Conservation (phyloP, 441 rosid genomes). For the Populus hybrid region DNA sequence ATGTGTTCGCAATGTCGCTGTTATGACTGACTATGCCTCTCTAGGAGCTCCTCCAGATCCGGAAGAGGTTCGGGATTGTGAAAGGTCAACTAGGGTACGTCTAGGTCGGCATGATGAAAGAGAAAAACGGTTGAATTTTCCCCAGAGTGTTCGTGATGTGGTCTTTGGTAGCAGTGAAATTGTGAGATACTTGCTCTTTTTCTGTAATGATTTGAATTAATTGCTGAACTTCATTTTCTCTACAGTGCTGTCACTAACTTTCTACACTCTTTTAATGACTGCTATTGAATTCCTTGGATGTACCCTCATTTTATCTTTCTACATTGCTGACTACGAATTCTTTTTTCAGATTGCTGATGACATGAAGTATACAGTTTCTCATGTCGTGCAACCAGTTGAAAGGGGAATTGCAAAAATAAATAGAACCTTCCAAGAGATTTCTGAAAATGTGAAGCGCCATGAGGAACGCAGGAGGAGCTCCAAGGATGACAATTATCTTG, state of each 20-base stretch:
- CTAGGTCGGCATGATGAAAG: constrained; percentile 59
- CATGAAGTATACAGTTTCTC: constrained; percentile 96
- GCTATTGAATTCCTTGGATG: background rate
- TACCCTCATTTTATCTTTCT: background rate
- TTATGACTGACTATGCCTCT: constrained; percentile 90
- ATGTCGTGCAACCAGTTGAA: constrained; percentile 94
- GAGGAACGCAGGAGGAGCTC: constrained; percentile 65
- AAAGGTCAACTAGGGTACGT: constrained; percentile 56
- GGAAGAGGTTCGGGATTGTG: constrained; percentile 86
- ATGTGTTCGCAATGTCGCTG: constrained; percentile 93
- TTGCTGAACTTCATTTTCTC: background rate
- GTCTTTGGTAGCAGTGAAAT: constrained; percentile 94
- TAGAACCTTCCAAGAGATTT: constrained; percentile 73
- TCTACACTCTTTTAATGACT: background rate
- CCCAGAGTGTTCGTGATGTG: constrained; percentile 96
- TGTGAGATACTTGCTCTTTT: constrained; percentile 41
- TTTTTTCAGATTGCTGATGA: constrained; percentile 79
- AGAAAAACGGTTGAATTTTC: constrained; percentile 81
- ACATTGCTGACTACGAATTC: constrained; percentile 3
- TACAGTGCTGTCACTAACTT: background rate
- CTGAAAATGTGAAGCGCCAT: constrained; percentile 77
- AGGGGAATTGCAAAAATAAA: constrained; percentile 91
- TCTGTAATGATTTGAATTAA: constrained; percentile 2
- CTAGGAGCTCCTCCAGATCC: constrained; percentile 86
- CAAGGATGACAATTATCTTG: constrained; percentile 78